Evolutionary conservation across 352 stramenopile genomes (phyloP).

Genomic region (Pythium biforme): DNA sequence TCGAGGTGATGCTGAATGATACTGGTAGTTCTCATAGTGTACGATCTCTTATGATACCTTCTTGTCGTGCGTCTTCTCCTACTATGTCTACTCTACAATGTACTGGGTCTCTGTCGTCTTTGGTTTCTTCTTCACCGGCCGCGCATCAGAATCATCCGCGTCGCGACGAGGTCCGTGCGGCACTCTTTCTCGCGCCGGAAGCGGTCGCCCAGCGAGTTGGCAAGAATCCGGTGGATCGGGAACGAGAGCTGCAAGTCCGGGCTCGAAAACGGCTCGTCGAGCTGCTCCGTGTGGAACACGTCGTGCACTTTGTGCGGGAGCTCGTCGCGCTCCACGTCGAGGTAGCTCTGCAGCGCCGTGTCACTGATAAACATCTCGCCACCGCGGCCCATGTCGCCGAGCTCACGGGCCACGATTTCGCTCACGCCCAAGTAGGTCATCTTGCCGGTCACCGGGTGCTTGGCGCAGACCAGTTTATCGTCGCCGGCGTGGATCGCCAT

Average conservation of each 20-base stretch:
- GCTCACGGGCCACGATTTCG: slow-evolving; percentile 65
- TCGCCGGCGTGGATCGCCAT: slow-evolving; percentile 80
- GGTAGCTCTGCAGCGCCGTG: slow-evolving; percentile 42
- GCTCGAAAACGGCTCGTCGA: slow-evolving; percentile 15
- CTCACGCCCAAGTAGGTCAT: slow-evolving; percentile 73
- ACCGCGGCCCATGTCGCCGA: slow-evolving; percentile 60
- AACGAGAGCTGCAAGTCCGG: slow-evolving; percentile 22
- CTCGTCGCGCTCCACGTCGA: slow-evolving; percentile 33
- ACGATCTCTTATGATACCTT: too few species aligned
- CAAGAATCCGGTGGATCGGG: slow-evolving; percentile 17
- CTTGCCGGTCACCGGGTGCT: slow-evolving; percentile 72
- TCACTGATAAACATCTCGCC: slow-evolving; percentile 74
- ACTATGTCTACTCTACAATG: not conserved
- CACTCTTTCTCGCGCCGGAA: slow-evolving; percentile 26
- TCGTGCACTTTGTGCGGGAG: slow-evolving; percentile 21
- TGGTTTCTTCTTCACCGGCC: not conserved
- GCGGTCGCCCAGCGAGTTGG: slow-evolving; percentile 21
- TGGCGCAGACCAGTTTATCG: slow-evolving; percentile 56
- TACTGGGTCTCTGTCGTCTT: not conserved
- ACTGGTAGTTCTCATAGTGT: too few species aligned
- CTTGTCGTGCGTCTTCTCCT: not conserved
- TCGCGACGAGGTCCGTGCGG: slow-evolving; percentile 18
- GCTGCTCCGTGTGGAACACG: slow-evolving; percentile 14
- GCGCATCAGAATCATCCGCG: slow-evolving; percentile 25
- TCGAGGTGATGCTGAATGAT: too few species aligned